A percentile compares a stretch with the other conserved stretches of the same genome.
These are phyloP conservation scores for Colletotrichum lini DNA, from an alignment of 2,329 filamentous ascomycete genomes.

Conservation along the genomic window DNA sequence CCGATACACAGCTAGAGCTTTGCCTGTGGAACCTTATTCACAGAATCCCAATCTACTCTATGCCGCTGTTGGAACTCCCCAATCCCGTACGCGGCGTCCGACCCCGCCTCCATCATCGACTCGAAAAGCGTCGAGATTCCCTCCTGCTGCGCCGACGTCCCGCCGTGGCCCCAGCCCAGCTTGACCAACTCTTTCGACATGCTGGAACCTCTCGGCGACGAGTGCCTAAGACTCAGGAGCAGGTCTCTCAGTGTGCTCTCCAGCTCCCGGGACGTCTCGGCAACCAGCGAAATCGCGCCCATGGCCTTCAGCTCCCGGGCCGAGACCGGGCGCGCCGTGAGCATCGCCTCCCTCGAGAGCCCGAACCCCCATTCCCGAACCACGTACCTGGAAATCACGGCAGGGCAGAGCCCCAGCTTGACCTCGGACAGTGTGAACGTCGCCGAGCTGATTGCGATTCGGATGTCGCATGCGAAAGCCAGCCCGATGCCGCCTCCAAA, in stretches of 20 bases:
- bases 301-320: conserved; percentile 45
- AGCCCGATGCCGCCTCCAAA: conserved; percentile 61
- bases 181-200: conserved; percentile 1
- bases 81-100: neutral
- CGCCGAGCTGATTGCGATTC: conserved; percentile 45
- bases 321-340: conserved; percentile 51
- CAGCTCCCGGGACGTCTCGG: neutral
- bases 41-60: neutral
- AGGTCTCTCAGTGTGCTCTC: neutral
- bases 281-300: conserved; percentile 1
- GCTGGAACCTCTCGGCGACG: neutral
- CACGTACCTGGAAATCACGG: conserved; percentile 57
- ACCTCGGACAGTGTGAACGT: conserved; percentile 56
- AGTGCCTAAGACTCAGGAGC: neutral
- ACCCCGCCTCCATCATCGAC: neutral
- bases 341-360: conserved; percentile 55
- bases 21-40: neutral
- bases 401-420: conserved; percentile 55
- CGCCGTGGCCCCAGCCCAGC: neutral
- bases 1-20: neutral
- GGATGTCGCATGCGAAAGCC: conserved; percentile 59
- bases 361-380: conserved; percentile 55
- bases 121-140: neutral
- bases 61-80: neutral
- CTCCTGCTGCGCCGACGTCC: neutral